Evolutionary conservation across 495 filamentous ascomycete genomes (phyloP).

Genomic region (Podospora comata): DNA sequence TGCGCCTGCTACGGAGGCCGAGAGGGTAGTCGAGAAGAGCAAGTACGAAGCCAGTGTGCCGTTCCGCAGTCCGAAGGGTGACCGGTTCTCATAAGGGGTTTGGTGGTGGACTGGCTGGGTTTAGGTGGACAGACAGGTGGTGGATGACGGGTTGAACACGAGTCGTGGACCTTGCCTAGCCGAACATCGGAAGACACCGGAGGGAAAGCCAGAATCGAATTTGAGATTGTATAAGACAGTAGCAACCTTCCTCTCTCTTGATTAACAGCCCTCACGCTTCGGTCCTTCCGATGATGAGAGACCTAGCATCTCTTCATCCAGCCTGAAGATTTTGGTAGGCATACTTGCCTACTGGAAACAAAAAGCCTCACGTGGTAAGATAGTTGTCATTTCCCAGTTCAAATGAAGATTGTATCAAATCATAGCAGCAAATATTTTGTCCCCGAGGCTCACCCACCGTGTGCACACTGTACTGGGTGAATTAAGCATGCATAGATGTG

Average conservation of each 20-base stretch:
- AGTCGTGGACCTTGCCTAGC: not conserved
- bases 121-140: not conserved
- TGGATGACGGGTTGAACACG: not conserved
- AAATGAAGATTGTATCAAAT: too few relatives aligned
- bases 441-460: not conserved
- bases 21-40: slow-evolving; percentile 72
- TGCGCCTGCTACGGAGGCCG: slow-evolving; percentile 67
- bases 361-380: too few relatives aligned
- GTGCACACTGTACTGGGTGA: not conserved
- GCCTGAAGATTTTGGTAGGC: too few relatives aligned
- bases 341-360: too few relatives aligned
- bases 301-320: too few relatives aligned
- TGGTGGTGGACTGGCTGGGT: not conserved
- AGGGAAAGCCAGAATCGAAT: not conserved
- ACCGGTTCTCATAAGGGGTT: slow-evolving; percentile 61
- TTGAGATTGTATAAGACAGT: slow-evolving; percentile 4
- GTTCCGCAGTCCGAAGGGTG: slow-evolving; percentile 71
- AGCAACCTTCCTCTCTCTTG: not conserved
- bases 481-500: not conserved
- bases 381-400: too few relatives aligned
- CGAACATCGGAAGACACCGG: not conserved
- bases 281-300: too few relatives aligned
- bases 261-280: too few relatives aligned
- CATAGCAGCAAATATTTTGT: not conserved
- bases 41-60: slow-evolving; percentile 78